Percentiles rank a stretch among this genome's conserved stretches.
Conservation (phyloP, 176 grass and related monocot genomes). For the Elaeis guineensis region DNA sequence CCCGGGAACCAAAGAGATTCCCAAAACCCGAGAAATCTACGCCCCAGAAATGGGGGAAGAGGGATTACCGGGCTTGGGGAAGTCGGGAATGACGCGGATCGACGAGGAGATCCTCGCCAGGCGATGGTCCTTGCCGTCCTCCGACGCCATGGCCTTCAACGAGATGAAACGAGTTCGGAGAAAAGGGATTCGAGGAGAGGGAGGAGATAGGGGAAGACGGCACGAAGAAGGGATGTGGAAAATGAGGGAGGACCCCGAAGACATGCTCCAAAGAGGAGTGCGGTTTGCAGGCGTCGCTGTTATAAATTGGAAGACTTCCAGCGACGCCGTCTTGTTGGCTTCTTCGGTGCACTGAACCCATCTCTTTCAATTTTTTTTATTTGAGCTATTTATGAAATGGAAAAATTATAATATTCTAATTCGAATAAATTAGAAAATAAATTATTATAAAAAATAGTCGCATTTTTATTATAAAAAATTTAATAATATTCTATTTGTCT, state of each 20-base stretch:
- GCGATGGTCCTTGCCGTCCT: slow-evolving; percentile 32
- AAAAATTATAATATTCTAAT: too few relatives aligned
- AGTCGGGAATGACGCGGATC: slow-evolving; percentile 90
- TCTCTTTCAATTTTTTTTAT: too few relatives aligned
- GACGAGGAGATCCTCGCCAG: slow-evolving; percentile 53
- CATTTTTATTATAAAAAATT: too few relatives aligned
- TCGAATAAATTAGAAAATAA: too few relatives aligned
- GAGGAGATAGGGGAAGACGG: slow-evolving; percentile 2
- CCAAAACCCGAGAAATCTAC: not conserved
- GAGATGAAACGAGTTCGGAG: not conserved
- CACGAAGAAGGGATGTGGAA: not conserved
- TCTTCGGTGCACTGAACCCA: too few relatives aligned
- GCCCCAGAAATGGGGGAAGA: not conserved
- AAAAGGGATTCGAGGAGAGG: not conserved
- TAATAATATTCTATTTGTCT: too few relatives aligned
- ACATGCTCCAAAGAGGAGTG: slow-evolving; percentile 1
- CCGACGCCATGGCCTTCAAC: slow-evolving; percentile 31
- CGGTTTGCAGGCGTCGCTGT: too few relatives aligned
- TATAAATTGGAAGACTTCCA: too few relatives aligned
- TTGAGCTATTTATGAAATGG: too few relatives aligned
- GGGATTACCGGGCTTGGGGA: slow-evolving; percentile 72
- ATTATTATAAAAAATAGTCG: too few relatives aligned
- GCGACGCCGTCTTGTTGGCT: too few relatives aligned
- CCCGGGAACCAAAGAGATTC: not conserved
- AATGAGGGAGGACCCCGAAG: not conserved